Percentiles rank a stretch among this genome's conserved stretches.
Evolutionary conservation across 805 yeast genomes (phyloP).

Genomic region (Saccharomycopsis sp.): DNA sequence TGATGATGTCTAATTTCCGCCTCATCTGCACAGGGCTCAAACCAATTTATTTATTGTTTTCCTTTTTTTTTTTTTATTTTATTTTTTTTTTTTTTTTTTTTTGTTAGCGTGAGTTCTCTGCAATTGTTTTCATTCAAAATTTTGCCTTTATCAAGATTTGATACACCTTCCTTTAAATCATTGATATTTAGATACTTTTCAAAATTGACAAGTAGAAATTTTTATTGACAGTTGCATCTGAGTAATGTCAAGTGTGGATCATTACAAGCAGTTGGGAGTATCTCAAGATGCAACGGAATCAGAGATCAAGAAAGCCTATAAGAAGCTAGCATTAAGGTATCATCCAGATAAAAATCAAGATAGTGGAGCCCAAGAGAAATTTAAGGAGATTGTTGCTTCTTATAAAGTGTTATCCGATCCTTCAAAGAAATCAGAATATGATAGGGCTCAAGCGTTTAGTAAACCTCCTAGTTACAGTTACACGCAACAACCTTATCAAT

Average conservation of each 20-base stretch:
- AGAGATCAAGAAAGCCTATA: slow-evolving; percentile 66
- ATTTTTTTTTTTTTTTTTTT: not conserved
- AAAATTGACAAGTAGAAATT: no score
- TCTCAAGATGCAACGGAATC: not conserved
- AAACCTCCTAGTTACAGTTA: not conserved
- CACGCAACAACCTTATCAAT: not conserved
- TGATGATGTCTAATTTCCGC: not conserved
- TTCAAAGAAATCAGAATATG: slow-evolving; percentile 13
- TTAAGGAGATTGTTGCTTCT: slow-evolving; percentile 17
- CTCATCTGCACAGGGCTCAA: no score
- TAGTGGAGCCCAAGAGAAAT: slow-evolving; percentile 24
- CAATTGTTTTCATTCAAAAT: no score
- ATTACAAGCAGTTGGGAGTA: not conserved
- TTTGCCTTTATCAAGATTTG: no score
- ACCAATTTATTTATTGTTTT: not conserved
- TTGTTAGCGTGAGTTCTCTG: not conserved
- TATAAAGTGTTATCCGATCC: slow-evolving; percentile 20
- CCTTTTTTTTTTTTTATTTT: not conserved
- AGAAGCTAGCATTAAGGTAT: slow-evolving; percentile 60
- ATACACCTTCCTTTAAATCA: not conserved
- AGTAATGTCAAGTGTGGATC: not conserved
- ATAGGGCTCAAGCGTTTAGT: not conserved
- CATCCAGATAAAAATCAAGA: slow-evolving; percentile 77
- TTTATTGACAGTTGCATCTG: no score
- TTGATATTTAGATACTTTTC: not conserved